Conservation (phyloP, 2,329 filamentous ascomycete genomes). For the Exserohilum turcica region DNA sequence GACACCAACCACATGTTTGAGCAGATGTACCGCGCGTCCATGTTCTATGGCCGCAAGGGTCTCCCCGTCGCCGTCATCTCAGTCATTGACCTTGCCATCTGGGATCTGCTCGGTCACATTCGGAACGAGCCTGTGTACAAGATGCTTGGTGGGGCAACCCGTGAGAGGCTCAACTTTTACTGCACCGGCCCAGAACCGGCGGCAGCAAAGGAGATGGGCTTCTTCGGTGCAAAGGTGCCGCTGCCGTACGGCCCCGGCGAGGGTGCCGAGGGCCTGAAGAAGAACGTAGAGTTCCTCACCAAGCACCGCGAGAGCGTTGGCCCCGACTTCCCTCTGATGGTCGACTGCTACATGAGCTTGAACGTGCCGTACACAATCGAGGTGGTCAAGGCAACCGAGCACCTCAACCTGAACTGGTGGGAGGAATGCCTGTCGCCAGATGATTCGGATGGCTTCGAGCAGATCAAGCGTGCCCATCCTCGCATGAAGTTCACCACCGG, state of each 20-base stretch:
- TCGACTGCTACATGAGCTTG: conserved; percentile 96
- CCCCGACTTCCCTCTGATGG: conserved; percentile 89
- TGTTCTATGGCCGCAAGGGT: conserved; percentile 96
- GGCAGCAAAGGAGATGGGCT: conserved; percentile 82
- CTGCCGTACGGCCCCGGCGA: conserved; percentile 90
- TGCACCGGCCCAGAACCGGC: conserved; percentile 87
- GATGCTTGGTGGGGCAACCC: conserved; percentile 88
- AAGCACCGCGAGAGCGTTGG: conserved; percentile 84
- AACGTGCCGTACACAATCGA: conserved; percentile 94
- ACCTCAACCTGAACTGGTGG: conserved; percentile 95
- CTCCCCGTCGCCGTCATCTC: conserved; percentile 89
- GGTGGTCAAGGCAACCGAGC: conserved; percentile 79
- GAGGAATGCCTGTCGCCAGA: conserved; percentile 92
- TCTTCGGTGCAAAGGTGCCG: conserved; percentile 88
- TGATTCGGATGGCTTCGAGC: conserved; percentile 86
- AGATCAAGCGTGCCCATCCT: conserved; percentile 89
- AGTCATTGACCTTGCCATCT: conserved; percentile 89
- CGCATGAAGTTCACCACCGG: conserved; percentile 93
- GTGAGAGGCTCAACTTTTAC: conserved; percentile 85
- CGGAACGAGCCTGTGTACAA: conserved; percentile 93
- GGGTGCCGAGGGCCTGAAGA: conserved; percentile 77
- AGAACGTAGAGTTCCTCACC: conserved; percentile 87
- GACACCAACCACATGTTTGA: conserved; percentile 93
- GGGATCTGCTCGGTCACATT: conserved; percentile 91
- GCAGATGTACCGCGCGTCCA: conserved; percentile 93